Conservation (phyloP, 352 stramenopile genomes). For the Phytophthora multivora region DNA sequence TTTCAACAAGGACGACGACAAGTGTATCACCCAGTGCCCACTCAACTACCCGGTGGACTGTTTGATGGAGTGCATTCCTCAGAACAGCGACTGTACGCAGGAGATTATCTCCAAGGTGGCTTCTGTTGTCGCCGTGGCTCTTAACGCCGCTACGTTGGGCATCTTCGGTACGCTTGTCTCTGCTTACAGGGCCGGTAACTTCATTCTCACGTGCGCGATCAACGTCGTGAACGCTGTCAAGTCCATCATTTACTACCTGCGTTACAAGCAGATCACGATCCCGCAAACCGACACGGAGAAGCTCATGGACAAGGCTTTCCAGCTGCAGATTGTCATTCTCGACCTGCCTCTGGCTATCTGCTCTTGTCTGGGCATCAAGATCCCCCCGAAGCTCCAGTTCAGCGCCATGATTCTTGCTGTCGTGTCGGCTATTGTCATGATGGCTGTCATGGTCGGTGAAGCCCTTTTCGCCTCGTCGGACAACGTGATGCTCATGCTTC, state of each 20-base stretch:
- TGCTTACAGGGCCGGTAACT: constrained; percentile 11
- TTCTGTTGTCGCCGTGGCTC: constrained; percentile 36
- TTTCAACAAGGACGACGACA: constrained; percentile 49
- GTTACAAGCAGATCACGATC: constrained; percentile 20
- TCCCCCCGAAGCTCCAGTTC: constrained; percentile 31
- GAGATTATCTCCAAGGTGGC: constrained; percentile 41
- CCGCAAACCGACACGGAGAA: constrained; percentile 22
- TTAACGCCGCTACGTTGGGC: constrained; percentile 41
- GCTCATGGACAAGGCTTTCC: constrained; percentile 29
- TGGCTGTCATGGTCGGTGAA: constrained; percentile 34
- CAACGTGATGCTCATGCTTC: constrained; percentile 36
- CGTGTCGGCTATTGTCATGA: constrained; percentile 32
- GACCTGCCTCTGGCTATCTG: constrained; percentile 29
- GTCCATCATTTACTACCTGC: constrained; percentile 37
- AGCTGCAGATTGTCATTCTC: constrained; percentile 30
- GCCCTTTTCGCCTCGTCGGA: constrained; percentile 18
- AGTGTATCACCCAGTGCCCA: constrained; percentile 55
- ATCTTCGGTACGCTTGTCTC: constrained; percentile 32
- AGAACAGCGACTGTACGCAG: constrained; percentile 42
- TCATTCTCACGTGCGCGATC: constrained; percentile 21
- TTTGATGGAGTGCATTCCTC: constrained; percentile 42
- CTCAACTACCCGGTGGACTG: constrained; percentile 45
- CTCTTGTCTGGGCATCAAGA: constrained; percentile 13
- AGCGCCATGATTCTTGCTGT: constrained; percentile 15
- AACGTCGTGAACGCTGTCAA: constrained; percentile 29